phyloP scores from a whole-genome alignment of 495 filamentous ascomycete species.

The Penicillium coffeae region DNA sequence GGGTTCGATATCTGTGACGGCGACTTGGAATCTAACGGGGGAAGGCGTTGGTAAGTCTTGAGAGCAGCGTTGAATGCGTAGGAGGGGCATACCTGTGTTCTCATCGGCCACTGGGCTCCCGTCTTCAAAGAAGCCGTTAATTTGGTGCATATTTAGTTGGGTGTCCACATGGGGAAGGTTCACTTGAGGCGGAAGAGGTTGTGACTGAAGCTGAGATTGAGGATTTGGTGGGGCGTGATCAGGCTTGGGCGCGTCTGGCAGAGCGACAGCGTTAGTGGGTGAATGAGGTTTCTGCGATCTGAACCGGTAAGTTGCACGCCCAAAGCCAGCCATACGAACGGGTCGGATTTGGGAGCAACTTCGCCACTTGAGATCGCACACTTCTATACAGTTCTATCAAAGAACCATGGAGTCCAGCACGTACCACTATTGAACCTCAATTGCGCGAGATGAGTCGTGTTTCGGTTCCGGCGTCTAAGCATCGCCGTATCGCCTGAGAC shows the following conservation, averaged over 20 bases:
- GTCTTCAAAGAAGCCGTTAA: conserved; percentile 34
- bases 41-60: neutral
- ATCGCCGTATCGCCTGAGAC: conserved; percentile 22
- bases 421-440: conserved; percentile 22
- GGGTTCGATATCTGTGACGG: conserved; percentile 8
- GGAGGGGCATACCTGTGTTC: neutral
- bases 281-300: conserved; percentile 1
- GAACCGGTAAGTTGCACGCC: conserved; percentile 11
- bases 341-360: too few relatives aligned
- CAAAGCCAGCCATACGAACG: conserved; percentile 8
- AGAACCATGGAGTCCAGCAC: too few relatives aligned
- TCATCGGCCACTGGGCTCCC: conserved; percentile 6
- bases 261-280: neutral
- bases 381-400: too few relatives aligned
- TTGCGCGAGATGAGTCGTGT: conserved; percentile 27
- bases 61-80: neutral
- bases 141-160: conserved; percentile 44
- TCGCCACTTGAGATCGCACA: too few relatives aligned
- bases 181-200: conserved; percentile 28
- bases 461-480: conserved; percentile 26
- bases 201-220: neutral
- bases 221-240: neutral
- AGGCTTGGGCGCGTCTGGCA: neutral
- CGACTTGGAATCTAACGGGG: conserved; percentile 21
- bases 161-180: conserved; percentile 44